A percentile compares a stretch with the other conserved stretches of the same genome.
Conservation (phyloP, 148 eudicot genomes). For the Tetragonia tetragonoides region DNA sequence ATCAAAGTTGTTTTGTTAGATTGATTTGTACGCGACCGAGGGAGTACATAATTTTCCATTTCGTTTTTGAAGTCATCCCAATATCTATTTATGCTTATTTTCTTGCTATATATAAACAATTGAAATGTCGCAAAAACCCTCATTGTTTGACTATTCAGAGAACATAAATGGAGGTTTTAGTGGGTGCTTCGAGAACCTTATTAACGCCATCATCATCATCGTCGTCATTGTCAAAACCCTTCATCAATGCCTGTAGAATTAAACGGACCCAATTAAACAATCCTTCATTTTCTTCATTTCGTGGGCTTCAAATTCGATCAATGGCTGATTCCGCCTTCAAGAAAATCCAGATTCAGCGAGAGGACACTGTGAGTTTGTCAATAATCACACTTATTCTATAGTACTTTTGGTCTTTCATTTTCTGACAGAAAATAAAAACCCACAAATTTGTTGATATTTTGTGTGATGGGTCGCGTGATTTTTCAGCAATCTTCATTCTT, state of each 20-base stretch:
- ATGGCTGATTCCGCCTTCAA: slow-evolving; percentile 69
- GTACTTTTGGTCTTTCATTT: neutral
- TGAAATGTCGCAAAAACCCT: neutral
- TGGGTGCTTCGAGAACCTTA: slow-evolving; percentile 26
- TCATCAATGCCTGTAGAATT: neutral
- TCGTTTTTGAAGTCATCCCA: too few species aligned
- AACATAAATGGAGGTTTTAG: slow-evolving; percentile 11
- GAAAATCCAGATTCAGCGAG: slow-evolving; percentile 74
- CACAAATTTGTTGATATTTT: too few species aligned
- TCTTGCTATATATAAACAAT: neutral
- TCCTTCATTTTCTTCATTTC: neutral
- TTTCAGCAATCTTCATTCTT: neutral
- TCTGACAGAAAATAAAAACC: too few species aligned
- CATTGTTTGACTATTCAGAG: neutral
- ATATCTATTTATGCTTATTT: too few species aligned
- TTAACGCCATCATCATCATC: neutral
- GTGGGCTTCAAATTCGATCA: slow-evolving; percentile 49
- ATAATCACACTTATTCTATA: neutral
- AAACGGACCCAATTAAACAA: neutral
- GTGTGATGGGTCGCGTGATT: neutral
- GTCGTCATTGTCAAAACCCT: neutral
- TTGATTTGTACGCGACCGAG: too few species aligned
- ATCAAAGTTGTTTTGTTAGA: too few species aligned
- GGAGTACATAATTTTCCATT: too few species aligned
- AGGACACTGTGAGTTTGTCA: slow-evolving; percentile 54